A percentile compares a stretch with the other conserved stretches of the same genome.
phyloP scores from a whole-genome alignment of 2,329 filamentous ascomycete genomes.

The Juglanconis sp. region DNA sequence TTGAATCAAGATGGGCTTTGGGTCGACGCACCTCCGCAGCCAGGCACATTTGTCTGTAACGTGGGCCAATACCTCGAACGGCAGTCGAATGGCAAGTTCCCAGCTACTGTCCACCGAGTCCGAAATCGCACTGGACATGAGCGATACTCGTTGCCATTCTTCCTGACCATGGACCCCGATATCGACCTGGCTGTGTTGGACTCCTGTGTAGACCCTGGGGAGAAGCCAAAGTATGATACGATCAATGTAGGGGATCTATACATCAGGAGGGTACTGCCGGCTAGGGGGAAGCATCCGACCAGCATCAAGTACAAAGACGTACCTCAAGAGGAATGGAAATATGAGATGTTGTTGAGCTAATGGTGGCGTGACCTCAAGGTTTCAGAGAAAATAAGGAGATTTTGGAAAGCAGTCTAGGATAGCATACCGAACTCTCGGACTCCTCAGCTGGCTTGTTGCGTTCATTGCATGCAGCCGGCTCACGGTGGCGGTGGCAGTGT shows the following conservation, averaged over 20 bases:
- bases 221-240: conserved; percentile 22
- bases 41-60: conserved; percentile 37
- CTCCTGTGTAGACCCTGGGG: conserved; percentile 21
- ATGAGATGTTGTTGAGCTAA: conserved; percentile 25
- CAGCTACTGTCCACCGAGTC: conserved; percentile 37
- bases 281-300: conserved; percentile 34
- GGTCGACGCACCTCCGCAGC: conserved; percentile 34
- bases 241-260: conserved; percentile 32
- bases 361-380: too few species aligned
- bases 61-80: conserved; percentile 38
- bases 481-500: neutral
- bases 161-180: conserved; percentile 27
- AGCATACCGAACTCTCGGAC: too few species aligned
- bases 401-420: too few species aligned
- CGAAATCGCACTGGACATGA: conserved; percentile 34
- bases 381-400: too few species aligned
- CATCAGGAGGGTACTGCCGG: conserved; percentile 30
- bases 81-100: conserved; percentile 37
- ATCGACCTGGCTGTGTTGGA: conserved; percentile 24
- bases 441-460: too few species aligned
- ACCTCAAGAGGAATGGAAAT: conserved; percentile 31
- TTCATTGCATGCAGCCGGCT: too few species aligned
- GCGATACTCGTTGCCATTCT: conserved; percentile 39
- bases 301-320: conserved; percentile 33
- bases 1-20: conserved; percentile 38